Evolutionary conservation across 73 alveolate genomes (phyloP).

Genomic region (Symbiodinium pilosum): DNA sequence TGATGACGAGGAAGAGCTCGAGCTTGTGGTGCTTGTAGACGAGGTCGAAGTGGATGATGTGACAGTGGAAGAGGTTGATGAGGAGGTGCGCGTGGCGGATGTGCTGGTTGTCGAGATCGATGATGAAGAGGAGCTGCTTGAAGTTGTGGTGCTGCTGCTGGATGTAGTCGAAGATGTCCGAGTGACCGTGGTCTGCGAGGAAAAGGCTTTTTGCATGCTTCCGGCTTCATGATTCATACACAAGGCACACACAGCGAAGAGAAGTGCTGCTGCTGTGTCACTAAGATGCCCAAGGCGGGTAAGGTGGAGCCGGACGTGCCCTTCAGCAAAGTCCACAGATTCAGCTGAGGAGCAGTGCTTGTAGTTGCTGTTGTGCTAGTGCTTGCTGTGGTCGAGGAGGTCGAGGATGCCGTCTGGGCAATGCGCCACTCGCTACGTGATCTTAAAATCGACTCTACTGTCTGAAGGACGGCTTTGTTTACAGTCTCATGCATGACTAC

Average conservation of each 20-base stretch:
- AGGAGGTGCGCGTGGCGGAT: background rate
- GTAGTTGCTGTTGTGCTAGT: background rate
- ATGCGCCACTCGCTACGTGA: background rate
- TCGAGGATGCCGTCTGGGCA: background rate
- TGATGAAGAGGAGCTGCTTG: constrained; percentile 10
- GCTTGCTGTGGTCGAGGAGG: constrained; percentile 8
- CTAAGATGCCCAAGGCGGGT: background rate
- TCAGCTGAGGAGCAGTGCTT: background rate
- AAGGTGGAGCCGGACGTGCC: background rate
- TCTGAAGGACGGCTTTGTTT: background rate
- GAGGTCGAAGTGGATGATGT: constrained; percentile 6
- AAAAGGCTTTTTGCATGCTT: background rate
- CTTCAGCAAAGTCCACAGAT: background rate
- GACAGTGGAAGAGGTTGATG: background rate
- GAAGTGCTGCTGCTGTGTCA: background rate
- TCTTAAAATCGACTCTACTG: background rate
- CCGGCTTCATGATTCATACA: too few species aligned
- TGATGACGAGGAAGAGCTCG: background rate
- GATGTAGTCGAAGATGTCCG: background rate
- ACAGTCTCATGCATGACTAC: background rate
- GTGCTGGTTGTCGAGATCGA: background rate
- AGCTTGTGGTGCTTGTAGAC: constrained; percentile 1
- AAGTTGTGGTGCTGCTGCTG: constrained; percentile 1
- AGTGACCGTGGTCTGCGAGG: background rate
- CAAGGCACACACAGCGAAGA: too few species aligned